phyloP scores from a whole-genome alignment of 495 filamentous ascomycete genomes.

The Penicillium mononematosum region DNA sequence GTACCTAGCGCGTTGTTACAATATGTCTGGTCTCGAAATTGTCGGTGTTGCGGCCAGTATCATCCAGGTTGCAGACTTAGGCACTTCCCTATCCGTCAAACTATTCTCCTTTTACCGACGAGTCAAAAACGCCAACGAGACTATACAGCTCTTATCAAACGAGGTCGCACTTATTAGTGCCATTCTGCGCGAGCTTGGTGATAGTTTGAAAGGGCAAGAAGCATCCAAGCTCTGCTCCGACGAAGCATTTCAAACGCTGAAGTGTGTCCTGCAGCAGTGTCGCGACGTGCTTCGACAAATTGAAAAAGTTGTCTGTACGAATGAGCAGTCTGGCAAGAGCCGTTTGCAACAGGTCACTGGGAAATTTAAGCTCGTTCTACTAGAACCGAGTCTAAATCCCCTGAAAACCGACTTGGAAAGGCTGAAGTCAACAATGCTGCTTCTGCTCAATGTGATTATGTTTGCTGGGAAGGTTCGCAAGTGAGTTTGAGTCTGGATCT shows the following conservation, averaged over 20 bases:
- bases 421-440: constrained; percentile 35
- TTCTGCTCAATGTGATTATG: constrained; percentile 39
- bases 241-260: constrained; percentile 23
- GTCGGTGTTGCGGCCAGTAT: constrained; percentile 36
- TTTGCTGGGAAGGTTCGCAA: constrained; percentile 31
- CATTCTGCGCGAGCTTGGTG: constrained; percentile 32
- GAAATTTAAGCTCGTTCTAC: constrained; percentile 22
- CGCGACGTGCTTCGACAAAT: constrained; percentile 30
- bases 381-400: constrained; percentile 27
- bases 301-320: constrained; percentile 19
- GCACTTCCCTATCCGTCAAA: constrained; percentile 34
- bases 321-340: constrained; percentile 11
- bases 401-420: constrained; percentile 33
- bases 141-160: constrained; percentile 32
- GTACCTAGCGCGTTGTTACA: background rate
- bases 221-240: constrained; percentile 26
- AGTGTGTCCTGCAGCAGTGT: constrained; percentile 27
- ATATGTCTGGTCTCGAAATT: constrained; percentile 24
- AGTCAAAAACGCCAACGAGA: constrained; percentile 29
- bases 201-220: constrained; percentile 25
- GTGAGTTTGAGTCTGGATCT: constrained; percentile 2
- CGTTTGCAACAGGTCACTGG: constrained; percentile 11
- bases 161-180: constrained; percentile 37
- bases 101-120: constrained; percentile 38
- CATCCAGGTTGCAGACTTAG: constrained; percentile 38